Evolutionary conservation across 2,329 filamentous ascomycete species (phyloP), one percentile per base, ranked within the genome.

Genomic region (Lachnellula arida): DNA sequence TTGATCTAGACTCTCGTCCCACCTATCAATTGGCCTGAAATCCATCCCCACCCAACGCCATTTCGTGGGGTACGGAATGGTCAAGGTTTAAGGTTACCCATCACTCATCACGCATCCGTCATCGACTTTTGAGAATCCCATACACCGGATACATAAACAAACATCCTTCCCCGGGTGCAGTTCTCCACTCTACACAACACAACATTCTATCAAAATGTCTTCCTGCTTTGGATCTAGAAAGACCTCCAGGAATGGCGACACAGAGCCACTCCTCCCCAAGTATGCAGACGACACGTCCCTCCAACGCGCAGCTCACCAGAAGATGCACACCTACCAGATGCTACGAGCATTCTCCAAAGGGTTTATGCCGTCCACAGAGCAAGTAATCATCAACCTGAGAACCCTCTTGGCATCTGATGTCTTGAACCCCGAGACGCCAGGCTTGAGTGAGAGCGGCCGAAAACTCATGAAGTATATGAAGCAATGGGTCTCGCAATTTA

Each of bases 291-390:
- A 94, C 66, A 96, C 92, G 1, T 75, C 78, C 34, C 76, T 92
- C 53, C 89, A 96, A 78, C 80, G 85, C 48, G 79, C 85, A 65
- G 80, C 96, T 56, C 89, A 93, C 68, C 85, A 93, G 72, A 97
- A 96, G 78, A 81, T 97, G 58, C 93, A 96, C 74, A 87, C 87
- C 25, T 97, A 96, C 70, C 91, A 96, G 77, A 96, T 96, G 87
- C 70, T 91, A 28, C 82, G 89, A 52, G 93, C 93, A 53, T 71
- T 97, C 9, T 82, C 82, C 1, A 83, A 89, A 67, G 93, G 93
- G 5, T 97, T 86, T 73, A 92, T 97, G 88, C 93, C 93, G 47
- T 94, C 90, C 5, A 97, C 89, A 11, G 87, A 94, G 64, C 93
- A 97, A 71, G 69, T 81, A 63, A 87, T 94, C 65, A 77, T 86